Evolutionary conservation across 768 basidiomycete genomes (phyloP).

Genomic region (Daedalea quercina): DNA sequence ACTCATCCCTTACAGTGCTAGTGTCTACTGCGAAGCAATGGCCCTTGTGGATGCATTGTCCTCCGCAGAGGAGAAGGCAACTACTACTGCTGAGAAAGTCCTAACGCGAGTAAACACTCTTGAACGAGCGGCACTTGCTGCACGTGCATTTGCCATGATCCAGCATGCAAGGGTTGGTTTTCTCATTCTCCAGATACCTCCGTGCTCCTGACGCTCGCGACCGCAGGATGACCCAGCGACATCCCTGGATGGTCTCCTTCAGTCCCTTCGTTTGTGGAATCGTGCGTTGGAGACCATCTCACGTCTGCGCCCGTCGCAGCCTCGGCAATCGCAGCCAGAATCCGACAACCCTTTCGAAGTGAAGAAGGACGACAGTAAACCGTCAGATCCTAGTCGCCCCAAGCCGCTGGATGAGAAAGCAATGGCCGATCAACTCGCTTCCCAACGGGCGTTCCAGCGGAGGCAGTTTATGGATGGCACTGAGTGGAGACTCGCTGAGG

Average conservation of each 20-base stretch:
- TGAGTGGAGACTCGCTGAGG: slow-evolving; percentile 75
- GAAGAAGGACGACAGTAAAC: slow-evolving; percentile 14
- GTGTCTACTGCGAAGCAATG: slow-evolving; percentile 56
- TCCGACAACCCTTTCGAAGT: slow-evolving; percentile 58
- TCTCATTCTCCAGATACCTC: neutral
- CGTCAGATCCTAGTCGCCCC: neutral
- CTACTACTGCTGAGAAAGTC: slow-evolving; percentile 51
- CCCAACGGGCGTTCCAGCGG: slow-evolving; percentile 15
- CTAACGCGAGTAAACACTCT: slow-evolving; percentile 49
- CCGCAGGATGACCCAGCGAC: slow-evolving; percentile 53
- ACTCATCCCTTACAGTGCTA: slow-evolving; percentile 28
- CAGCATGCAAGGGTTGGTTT: slow-evolving; percentile 52
- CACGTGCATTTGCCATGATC: slow-evolving; percentile 60
- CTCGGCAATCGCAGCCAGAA: slow-evolving; percentile 17
- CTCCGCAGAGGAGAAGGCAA: slow-evolving; percentile 34
- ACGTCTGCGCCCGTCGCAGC: slow-evolving; percentile 42
- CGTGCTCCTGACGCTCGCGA: neutral
- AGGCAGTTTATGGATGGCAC: slow-evolving; percentile 42
- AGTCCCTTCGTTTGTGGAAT: slow-evolving; percentile 75
- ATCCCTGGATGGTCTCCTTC: slow-evolving; percentile 53
- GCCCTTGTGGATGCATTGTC: slow-evolving; percentile 35
- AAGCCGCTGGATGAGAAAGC: slow-evolving; percentile 25
- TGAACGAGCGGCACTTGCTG: slow-evolving; percentile 68
- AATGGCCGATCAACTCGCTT: slow-evolving; percentile 4
- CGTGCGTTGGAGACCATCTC: slow-evolving; percentile 65